Base-by-base conservation (phyloP, 176 grass and related monocot species). In the Themeda triandra region DNA sequence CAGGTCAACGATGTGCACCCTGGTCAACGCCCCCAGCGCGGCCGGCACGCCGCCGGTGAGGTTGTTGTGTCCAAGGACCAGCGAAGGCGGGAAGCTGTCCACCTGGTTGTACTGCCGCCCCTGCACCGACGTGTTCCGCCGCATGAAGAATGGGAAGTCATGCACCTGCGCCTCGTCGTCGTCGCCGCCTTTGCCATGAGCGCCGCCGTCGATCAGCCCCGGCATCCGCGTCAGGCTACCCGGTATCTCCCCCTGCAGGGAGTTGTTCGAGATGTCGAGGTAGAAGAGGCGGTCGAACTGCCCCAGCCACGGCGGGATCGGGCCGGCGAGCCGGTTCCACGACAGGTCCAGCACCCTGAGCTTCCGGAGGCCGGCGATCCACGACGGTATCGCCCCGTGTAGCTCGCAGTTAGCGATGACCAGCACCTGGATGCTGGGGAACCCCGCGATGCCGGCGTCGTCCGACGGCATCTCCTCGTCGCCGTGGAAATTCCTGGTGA, bases 341-440 rank as follows among this genome's bases (percentile, higher is more conserved):
- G 94, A 93, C 46, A 96, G 79, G 84, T 92, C 90, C 12, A 96
- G 85, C n/a, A 89, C 94, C 41, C 91, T 82, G 37, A 96, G 83
- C 70, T 77, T 96, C 40, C 71, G 44, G 1, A 96, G 85, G 6
- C 84, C 69, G 0, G 89, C 58, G 13, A 93, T 69, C 89, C 90
- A 89, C 18, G 36, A 5, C 15, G 91, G 91, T 4, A 96, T 81
- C 5, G 6, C 39, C 23, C 94, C 94, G 2, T 23, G 65, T 1
- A 96, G 82, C 73, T 87, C 40, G 82, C 90, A 88, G 31, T 79
- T 85, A 27, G 94, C 88, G 19, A 96, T 90, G 59, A 85, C 89
- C 17, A 94, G 66, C 51, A 92, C 29, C 81, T 94, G 37, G 1
- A 94, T 60, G 27, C 73, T 87, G 4, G 31, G 21, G 74, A 94